These are phyloP conservation scores for Starmerella stellata DNA, from an alignment of 805 yeast genomes.

Conservation along the genomic window DNA sequence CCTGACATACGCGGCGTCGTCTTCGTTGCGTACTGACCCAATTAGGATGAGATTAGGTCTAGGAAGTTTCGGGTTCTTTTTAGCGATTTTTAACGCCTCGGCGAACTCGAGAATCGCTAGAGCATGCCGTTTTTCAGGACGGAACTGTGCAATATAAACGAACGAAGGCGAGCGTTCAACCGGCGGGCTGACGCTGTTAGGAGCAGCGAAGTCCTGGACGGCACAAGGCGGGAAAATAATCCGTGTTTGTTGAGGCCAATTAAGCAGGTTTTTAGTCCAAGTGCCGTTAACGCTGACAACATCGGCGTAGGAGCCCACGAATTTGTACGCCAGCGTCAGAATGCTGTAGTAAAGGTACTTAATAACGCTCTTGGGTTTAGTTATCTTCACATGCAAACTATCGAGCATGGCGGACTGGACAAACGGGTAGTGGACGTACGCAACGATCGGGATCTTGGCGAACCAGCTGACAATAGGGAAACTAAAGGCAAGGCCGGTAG, in stretches of 20 bases:
- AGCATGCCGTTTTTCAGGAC: constrained; percentile 84
- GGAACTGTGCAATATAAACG: constrained; percentile 70
- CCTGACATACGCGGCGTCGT: constrained; percentile 44
- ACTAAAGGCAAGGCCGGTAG: constrained; percentile 82
- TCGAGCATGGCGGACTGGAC: constrained; percentile 65
- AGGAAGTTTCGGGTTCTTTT: constrained; percentile 8
- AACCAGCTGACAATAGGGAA: constrained; percentile 46
- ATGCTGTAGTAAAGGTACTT: constrained; percentile 43
- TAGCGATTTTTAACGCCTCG: constrained; percentile 24
- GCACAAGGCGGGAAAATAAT: constrained; percentile 84
- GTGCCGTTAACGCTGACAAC: constrained; percentile 64
- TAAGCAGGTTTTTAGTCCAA: constrained; percentile 78
- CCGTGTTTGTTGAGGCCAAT: constrained; percentile 39
- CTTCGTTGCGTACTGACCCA: constrained; percentile 64
- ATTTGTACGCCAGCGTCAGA: constrained; percentile 45
- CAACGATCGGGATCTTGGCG: constrained; percentile 53
- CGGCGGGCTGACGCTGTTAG: constrained; percentile 16
- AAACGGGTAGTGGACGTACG: constrained; percentile 91
- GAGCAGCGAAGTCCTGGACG: constrained; percentile 33
- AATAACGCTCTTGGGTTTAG: constrained; percentile 26
- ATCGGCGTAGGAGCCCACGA: constrained; percentile 48
- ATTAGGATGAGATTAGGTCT: constrained; percentile 49
- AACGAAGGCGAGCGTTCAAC: constrained; percentile 16
- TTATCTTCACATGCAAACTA: constrained; percentile 7
- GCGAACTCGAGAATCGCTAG: constrained; percentile 49